phyloP scores from a whole-genome alignment of 176 grass and related monocot species.

The Carex scoparia region DNA sequence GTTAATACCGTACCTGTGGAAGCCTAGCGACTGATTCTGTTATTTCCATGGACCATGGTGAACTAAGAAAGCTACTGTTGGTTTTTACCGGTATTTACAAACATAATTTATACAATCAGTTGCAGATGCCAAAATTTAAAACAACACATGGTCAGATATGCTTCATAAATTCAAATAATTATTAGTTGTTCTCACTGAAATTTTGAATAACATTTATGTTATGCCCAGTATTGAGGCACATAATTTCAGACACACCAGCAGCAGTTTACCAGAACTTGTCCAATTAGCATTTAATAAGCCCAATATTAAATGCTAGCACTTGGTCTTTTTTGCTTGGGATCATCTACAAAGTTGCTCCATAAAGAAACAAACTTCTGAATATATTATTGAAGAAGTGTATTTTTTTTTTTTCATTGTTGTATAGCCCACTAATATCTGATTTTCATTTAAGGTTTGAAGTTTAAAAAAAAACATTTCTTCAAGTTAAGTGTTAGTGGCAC shows the following conservation, averaged over 20 bases:
- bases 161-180: background rate
- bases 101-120: background rate
- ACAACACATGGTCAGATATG: background rate
- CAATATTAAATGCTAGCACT: background rate
- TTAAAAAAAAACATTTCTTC: slow-evolving; percentile 12
- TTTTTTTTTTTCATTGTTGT: background rate
- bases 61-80: background rate
- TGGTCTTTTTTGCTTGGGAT: background rate
- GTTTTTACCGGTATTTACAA: background rate
- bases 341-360: background rate
- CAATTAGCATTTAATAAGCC: background rate
- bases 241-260: background rate
- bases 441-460: background rate
- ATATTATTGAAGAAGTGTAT: background rate
- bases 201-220: slow-evolving; percentile 7
- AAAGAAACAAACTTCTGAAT: background rate
- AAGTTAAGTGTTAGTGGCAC: slow-evolving; percentile 15
- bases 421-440: background rate
- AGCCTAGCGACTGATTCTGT: background rate
- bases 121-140: background rate
- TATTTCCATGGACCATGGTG: background rate
- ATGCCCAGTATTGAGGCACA: background rate
- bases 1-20: too few relatives aligned
- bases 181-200: background rate
- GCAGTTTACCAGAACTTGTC: background rate